A percentile compares a stretch with the other conserved stretches of the same genome.
phyloP scores from a whole-genome alignment of 139 green algal species.

The Closterium sp. region DNA sequence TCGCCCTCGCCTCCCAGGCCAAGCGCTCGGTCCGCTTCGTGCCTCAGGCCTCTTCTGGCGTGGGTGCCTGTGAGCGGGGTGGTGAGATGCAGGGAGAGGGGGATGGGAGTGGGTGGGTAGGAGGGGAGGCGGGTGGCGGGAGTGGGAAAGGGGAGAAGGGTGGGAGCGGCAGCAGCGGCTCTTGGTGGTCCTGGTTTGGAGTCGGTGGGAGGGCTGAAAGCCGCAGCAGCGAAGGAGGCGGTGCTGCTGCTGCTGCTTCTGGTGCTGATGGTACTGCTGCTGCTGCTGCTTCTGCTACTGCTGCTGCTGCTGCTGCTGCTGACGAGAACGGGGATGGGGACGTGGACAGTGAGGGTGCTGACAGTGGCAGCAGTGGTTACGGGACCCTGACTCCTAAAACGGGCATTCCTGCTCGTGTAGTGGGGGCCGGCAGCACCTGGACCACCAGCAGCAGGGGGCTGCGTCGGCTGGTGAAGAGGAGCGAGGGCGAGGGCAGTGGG shows the following conservation, averaged over 20 bases:
- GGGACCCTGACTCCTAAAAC: too few relatives aligned
- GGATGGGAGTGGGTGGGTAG: neutral
- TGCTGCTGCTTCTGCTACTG: neutral
- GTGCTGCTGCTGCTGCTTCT: neutral
- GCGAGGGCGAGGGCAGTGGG: neutral
- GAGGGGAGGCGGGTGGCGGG: neutral
- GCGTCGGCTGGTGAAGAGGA: neutral
- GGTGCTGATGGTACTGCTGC: neutral
- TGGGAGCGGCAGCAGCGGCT: neutral
- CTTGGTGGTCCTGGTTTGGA: neutral
- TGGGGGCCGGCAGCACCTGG: neutral
- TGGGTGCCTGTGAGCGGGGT: neutral
- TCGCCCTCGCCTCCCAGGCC: neutral
- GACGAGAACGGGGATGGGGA: neutral
- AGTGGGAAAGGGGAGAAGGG: neutral
- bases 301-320: neutral
- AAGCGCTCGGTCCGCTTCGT: neutral
- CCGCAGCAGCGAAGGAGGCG: too few relatives aligned
- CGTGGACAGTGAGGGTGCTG: neutral
- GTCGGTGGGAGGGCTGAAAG: neutral
- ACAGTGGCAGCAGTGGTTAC: neutral
- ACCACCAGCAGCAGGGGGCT: neutral
- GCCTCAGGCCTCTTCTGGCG: neutral
- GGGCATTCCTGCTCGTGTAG: too few relatives aligned
- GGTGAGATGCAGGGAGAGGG: neutral